A percentile compares a stretch with the other conserved stretches of the same genome.
Evolutionary conservation across 768 basidiomycete species (phyloP).

Genomic region (Collybia nuda): DNA sequence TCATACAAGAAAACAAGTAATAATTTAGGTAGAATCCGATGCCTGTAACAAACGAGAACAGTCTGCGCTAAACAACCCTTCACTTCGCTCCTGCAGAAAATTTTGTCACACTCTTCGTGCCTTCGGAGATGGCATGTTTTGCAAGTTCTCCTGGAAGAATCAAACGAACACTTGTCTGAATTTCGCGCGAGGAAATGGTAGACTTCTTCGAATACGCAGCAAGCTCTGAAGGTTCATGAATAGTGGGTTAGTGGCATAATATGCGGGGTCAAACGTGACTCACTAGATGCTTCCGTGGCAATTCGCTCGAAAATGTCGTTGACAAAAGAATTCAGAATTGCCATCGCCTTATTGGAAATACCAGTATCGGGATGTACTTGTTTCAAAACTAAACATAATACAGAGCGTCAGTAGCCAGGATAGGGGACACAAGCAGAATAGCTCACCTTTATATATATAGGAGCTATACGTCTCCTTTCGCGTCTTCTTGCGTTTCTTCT

Average conservation of each 20-base stretch:
- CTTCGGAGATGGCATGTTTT: slow-evolving; percentile 88
- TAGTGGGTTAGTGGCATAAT: too few species aligned
- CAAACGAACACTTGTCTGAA: slow-evolving; percentile 81
- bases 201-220: slow-evolving; percentile 89
- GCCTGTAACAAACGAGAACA: too few species aligned
- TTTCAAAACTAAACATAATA: slow-evolving; percentile 60
- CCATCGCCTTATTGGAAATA: slow-evolving; percentile 90
- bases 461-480: slow-evolving; percentile 84
- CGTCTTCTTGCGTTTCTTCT: slow-evolving; percentile 80
- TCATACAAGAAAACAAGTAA: too few species aligned
- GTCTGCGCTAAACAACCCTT: background rate
- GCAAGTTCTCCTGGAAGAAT: slow-evolving; percentile 85
- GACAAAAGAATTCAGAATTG: slow-evolving; percentile 81
- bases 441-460: slow-evolving; percentile 80
- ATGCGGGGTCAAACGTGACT: slow-evolving; percentile 14
- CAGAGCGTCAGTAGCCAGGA: slow-evolving; percentile 2
- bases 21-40: too few species aligned
- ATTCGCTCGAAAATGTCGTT: slow-evolving; percentile 86
- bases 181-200: slow-evolving; percentile 89
- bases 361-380: slow-evolving; percentile 93
- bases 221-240: slow-evolving; percentile 46
- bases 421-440: background rate
- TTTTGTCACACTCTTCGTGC: slow-evolving; percentile 34
- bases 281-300: slow-evolving; percentile 71
- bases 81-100: slow-evolving; percentile 55